Percentiles rank a stretch among this genome's conserved stretches.
Evolutionary conservation across 2,329 filamentous ascomycete genomes (phyloP).

Genomic region (Venturia effusa): DNA sequence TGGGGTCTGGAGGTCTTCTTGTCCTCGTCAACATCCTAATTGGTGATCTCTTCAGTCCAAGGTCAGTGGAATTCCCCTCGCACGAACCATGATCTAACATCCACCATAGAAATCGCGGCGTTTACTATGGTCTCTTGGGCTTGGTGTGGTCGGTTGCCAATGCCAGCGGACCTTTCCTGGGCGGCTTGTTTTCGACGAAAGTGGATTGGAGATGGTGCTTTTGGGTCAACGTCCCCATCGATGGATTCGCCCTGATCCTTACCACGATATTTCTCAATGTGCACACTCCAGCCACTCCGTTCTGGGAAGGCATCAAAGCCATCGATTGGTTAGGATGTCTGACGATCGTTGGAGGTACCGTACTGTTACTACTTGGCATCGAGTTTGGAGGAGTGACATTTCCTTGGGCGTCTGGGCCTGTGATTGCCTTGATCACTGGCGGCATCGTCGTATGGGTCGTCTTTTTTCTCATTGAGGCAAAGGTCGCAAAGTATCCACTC

Average conservation of each 20-base stretch:
- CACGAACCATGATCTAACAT: not conserved
- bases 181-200: constrained; percentile 55
- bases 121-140: constrained; percentile 54
- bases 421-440: constrained; percentile 68
- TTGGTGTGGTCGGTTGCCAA: constrained; percentile 57
- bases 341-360: constrained; percentile 61
- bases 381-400: constrained; percentile 69
- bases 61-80: constrained; percentile 17
- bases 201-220: constrained; percentile 56
- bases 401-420: constrained; percentile 64
- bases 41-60: constrained; percentile 48
- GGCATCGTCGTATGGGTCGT: constrained; percentile 51
- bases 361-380: constrained; percentile 79
- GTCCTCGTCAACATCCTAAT: constrained; percentile 53
- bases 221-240: constrained; percentile 55
- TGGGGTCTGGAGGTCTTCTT: constrained; percentile 52
- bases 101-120: constrained; percentile 36
- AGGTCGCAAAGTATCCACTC: constrained; percentile 63
- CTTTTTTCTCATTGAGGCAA: constrained; percentile 64
- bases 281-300: constrained; percentile 41
- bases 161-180: constrained; percentile 55
- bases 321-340: constrained; percentile 57
- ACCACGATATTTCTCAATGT: constrained; percentile 53
- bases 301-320: constrained; percentile 42
- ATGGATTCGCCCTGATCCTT: constrained; percentile 47